These are phyloP conservation scores for Backusella tarrabulga DNA, from an alignment of 192 early-diverging fungal genomes.

Conservation along the genomic window DNA sequence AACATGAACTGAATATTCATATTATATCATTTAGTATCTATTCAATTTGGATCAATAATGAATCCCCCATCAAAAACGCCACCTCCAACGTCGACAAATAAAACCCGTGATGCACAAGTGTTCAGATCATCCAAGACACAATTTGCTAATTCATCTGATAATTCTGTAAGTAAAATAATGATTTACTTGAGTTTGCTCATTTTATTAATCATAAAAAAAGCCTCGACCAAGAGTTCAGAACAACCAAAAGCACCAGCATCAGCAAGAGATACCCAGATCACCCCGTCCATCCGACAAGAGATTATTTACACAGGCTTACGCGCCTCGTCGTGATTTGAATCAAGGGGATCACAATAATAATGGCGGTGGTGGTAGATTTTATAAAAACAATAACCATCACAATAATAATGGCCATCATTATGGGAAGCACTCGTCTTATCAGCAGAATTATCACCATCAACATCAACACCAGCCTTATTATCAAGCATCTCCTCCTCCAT, in stretches of 20 bases:
- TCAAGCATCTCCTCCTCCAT: background rate
- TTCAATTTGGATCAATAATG: conserved; percentile 23
- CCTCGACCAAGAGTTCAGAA: background rate
- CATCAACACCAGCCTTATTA: background rate
- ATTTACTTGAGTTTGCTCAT: background rate
- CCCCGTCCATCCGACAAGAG: conserved; percentile 25
- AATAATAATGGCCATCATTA: background rate
- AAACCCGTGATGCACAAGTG: conserved; percentile 15
- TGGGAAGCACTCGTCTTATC: background rate
- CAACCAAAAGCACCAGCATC: background rate
- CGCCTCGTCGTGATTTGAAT: conserved; percentile 15
- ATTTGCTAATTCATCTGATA: conserved; percentile 10
- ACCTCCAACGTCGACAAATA: background rate
- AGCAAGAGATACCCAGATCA: conserved; percentile 30
- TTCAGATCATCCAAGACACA: background rate
- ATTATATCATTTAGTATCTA: background rate
- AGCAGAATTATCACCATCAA: background rate
- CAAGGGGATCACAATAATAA: conserved; percentile 1
- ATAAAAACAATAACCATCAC: background rate
- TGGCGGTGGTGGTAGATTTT: background rate
- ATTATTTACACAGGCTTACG: conserved; percentile 38
- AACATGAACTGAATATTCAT: background rate
- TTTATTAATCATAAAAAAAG: conserved; percentile 1
- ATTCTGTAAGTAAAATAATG: background rate
- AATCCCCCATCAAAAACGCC: conserved; percentile 24